These are phyloP conservation scores for Aspergillus sp. DNA, from an alignment of 2,329 filamentous ascomycete genomes.

Conservation along the genomic window DNA sequence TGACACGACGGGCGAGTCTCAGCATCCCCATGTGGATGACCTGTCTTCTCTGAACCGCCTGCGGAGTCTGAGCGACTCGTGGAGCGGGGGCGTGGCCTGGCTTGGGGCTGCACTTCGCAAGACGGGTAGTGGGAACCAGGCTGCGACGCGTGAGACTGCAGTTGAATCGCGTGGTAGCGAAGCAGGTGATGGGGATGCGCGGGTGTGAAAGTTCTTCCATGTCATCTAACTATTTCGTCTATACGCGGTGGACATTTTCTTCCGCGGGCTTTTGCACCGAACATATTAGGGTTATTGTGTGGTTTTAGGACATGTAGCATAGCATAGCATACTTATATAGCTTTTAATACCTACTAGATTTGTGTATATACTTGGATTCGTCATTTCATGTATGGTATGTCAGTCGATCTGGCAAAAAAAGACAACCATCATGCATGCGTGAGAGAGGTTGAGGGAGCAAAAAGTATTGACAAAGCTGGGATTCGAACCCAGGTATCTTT, in stretches of 20 bases:
- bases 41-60: constrained; percentile 21
- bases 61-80: constrained; percentile 38
- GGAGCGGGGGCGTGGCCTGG: constrained; percentile 35
- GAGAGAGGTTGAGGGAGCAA: too few relatives aligned
- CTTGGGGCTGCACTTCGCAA: constrained; percentile 31
- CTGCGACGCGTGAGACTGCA: not conserved
- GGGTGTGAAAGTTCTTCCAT: not conserved
- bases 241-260: not conserved
- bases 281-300: not conserved
- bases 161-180: constrained; percentile 3
- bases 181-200: constrained; percentile 2
- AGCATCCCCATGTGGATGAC: constrained; percentile 13
- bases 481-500: not conserved
- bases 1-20: constrained; percentile 13
- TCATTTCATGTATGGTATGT: not conserved
- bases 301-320: not conserved
- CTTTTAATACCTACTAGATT: not conserved
- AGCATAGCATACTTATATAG: not conserved
- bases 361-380: not conserved
- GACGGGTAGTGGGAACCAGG: constrained; percentile 4
- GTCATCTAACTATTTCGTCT: not conserved
- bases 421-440: too few relatives aligned
- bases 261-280: not conserved
- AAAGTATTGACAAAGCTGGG: not conserved
- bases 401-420: too few relatives aligned